phyloP scores from a whole-genome alignment of 768 basidiomycete species.

The Rhodocollybia butyracea region DNA sequence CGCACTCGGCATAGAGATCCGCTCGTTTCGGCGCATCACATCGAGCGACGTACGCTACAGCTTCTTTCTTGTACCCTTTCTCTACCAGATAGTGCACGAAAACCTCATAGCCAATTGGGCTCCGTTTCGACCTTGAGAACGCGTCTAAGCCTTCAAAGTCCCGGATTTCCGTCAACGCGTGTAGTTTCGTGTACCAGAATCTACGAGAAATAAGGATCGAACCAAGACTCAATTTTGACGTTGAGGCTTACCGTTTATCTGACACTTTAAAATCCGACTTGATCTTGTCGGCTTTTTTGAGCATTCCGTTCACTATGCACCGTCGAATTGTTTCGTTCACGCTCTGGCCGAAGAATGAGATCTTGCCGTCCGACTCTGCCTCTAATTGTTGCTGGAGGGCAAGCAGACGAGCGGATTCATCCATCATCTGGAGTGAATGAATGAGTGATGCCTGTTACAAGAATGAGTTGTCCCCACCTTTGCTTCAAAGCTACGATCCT shows the following conservation, averaged over 20 bases:
- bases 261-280: constrained; percentile 90
- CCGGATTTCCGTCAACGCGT: constrained; percentile 70
- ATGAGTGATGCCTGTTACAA: not conserved
- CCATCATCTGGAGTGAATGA: constrained; percentile 68
- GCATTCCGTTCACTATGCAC: constrained; percentile 75
- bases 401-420: constrained; percentile 78
- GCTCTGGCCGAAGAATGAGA: constrained; percentile 78
- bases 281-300: constrained; percentile 87
- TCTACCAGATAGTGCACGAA: constrained; percentile 80
- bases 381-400: constrained; percentile 83
- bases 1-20: constrained; percentile 87
- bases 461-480: constrained; percentile 50
- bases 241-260: constrained; percentile 74
- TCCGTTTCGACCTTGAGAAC: constrained; percentile 84
- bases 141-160: constrained; percentile 87
- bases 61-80: constrained; percentile 74
- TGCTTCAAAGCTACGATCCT: constrained; percentile 86
- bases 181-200: constrained; percentile 92
- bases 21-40: constrained; percentile 83
- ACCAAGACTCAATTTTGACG: not conserved
- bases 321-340: constrained; percentile 83
- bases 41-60: constrained; percentile 69
- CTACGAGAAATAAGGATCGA: constrained; percentile 34
- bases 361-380: constrained; percentile 76
- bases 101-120: constrained; percentile 93